Base-by-base conservation (phyloP, 1,139 yeast genomes). In the Hemisphaericaspora lyxosophila region DNA sequence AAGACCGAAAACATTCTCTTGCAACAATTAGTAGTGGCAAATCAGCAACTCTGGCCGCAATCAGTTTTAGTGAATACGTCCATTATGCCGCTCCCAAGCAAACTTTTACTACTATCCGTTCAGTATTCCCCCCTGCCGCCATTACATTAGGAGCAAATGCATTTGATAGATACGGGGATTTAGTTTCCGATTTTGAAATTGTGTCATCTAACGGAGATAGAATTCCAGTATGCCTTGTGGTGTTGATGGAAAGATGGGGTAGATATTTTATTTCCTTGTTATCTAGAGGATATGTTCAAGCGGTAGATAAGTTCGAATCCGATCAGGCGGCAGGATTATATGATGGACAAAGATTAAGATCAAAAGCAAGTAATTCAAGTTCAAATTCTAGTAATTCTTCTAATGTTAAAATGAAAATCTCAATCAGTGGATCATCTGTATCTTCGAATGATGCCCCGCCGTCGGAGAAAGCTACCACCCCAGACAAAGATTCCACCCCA, bases 211-310 rank as follows among this genome's bases (percentile, higher is more conserved):
- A 78, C 50, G 90, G 90, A 3, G 82, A 79, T 36, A 61, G 82
- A 24, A 70, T 82, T 11, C 79, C 84, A 0, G 79, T 82, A 2
- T 82, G 89, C 0, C 47, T 79, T 35, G 69, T 68, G 45, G 64
- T 84, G 3, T 67, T 85, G 37, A 66, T 84, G 47, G 83, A 80
- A 49, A 67, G 92, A 53, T 85, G 94, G 94, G 92, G 92, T 0
- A 58, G 76, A 25, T 81, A 75, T 47, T 85, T 85, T 53, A 80
- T 80, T 43, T 70, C 70, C 46, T 47, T 84, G 17, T 57, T 84
- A 33, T 71, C 88, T 0, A 73, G 73, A 46, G 86, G 83, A 0
- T 84, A 83, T 53, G 78, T 83, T 2, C 67, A 73, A 40, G 80
- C 84, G 0, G 76, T 75, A 2, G 71, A 73, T 33, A 69, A 67